Base-by-base conservation (phyloP, 176 grass and related monocot genomes). In the Carex cristatella region DNA sequence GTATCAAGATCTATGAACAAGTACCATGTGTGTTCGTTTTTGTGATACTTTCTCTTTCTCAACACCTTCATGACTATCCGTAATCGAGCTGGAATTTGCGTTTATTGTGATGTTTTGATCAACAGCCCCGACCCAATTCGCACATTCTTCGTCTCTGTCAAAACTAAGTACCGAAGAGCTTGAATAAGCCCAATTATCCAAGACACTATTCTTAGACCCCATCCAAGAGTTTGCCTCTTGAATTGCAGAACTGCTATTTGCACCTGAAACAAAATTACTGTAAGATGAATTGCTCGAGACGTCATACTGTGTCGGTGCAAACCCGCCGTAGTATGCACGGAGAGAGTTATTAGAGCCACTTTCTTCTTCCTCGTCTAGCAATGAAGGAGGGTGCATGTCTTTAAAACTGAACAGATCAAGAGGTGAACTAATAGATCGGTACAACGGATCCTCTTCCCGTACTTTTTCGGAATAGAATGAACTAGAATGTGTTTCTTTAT, bases 121-220 rank as follows among this genome's bases (percentile, higher is more conserved):
- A 11, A 85, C 88, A 80, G 88, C 90, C 72, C 83, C 66, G 28
- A 76, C 81, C 95, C 95, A 98, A 55, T 87, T 80, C 3, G 91
- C 79, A 6, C 91, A 91, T 2, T 94, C 91, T 14, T 94, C 92
- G 2, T 91, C 92, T 0, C 66, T 84, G 33, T 98, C 95, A 18
- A 98, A 98, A 83, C 93, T 92, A 81, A 98, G 93, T 55, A 98
- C 89, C 58, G 93, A 98, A 54, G 95, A 89, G 88, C 84, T 91
- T 4, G 95, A 93, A 88, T 86, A 88, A 57, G 90, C 80, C 76
- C 84, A 90, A 69, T 87, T 54, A 18, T 79, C 72, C 0, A 89
- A 85, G 1, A 66, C 61, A 2, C 78, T 80, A 4, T 54, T 81
- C 16, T 68, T 57, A 65, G 65, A 0, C 68, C 80, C 79, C 81